Conservation (phyloP, 805 yeast species). For the Saccharomycopsis synnaedendra region DNA sequence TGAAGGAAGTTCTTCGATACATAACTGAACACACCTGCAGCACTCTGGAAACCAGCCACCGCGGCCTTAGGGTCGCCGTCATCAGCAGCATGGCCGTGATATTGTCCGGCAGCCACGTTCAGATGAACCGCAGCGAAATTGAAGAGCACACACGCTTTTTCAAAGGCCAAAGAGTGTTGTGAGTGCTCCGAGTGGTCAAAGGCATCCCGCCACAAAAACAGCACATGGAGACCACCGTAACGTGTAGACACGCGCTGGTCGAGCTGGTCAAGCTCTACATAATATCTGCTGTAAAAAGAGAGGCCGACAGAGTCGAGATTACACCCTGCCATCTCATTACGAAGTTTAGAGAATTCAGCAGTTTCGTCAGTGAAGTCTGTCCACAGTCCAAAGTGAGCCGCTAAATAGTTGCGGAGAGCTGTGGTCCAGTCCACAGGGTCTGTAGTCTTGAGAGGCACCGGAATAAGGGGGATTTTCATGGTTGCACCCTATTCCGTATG, state of each 20-base stretch:
- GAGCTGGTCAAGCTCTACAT: conserved; percentile 70
- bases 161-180: conserved; percentile 80
- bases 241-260: conserved; percentile 65
- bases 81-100: conserved; percentile 21
- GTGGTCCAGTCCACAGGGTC: conserved; percentile 47
- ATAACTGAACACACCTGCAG: conserved; percentile 68
- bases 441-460: conserved; percentile 15
- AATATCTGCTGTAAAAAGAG: conserved; percentile 54
- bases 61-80: conserved; percentile 25
- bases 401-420: conserved; percentile 47
- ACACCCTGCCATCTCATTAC: conserved; percentile 46
- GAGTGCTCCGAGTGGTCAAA: conserved; percentile 36
- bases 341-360: conserved; percentile 39
- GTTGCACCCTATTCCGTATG: background rate
- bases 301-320: conserved; percentile 27
- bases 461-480: conserved; percentile 15
- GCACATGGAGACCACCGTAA: conserved; percentile 26
- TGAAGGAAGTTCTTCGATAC: conserved; percentile 74
- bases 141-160: conserved; percentile 75
- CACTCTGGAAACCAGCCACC: conserved; percentile 50
- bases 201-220: conserved; percentile 77
- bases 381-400: conserved; percentile 50
- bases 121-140: conserved; percentile 61
- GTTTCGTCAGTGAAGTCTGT: conserved; percentile 49
- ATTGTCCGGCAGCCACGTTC: conserved; percentile 31